These are phyloP conservation scores for Echinosophora koreensis DNA, from an alignment of 306 rosid species.

Conservation along the genomic window DNA sequence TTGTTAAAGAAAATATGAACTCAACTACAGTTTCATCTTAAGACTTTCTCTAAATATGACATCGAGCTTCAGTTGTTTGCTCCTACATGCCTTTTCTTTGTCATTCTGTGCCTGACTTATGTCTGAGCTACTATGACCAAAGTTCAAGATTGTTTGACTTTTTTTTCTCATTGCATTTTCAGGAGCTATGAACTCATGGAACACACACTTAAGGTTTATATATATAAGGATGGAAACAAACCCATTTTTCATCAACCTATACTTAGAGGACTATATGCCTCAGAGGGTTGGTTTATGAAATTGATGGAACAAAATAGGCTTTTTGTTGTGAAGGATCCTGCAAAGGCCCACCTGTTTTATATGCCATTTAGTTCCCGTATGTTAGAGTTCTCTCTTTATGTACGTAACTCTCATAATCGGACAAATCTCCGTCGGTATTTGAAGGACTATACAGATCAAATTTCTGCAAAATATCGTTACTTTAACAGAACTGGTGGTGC, in stretches of 20 bases:
- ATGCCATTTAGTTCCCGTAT: constrained; percentile 91
- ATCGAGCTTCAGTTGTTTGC: constrained; percentile 16
- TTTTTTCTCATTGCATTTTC: constrained; percentile 43
- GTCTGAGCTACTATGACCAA: constrained; percentile 30
- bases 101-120: constrained; percentile 19
- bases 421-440: constrained; percentile 82
- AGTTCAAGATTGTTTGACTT: constrained; percentile 2
- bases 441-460: constrained; percentile 74
- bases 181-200: constrained; percentile 98
- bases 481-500: constrained; percentile 92
- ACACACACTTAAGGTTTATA: constrained; percentile 78
- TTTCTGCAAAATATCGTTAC: constrained; percentile 79
- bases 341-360: constrained; percentile 89
- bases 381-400: constrained; percentile 77
- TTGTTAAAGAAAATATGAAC: constrained; percentile 18
- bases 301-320: constrained; percentile 82
- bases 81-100: constrained; percentile 14
- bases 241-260: constrained; percentile 95
- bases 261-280: constrained; percentile 83
- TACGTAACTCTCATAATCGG: constrained; percentile 89
- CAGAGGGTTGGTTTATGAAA: constrained; percentile 99
- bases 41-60: constrained; percentile 7
- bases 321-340: constrained; percentile 80
- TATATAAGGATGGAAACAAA: constrained; percentile 83
- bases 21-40: constrained; percentile 24